Evolutionary conservation across 805 yeast species (phyloP).

Genomic region (Wickerhamomyces subpelliculosus): DNA sequence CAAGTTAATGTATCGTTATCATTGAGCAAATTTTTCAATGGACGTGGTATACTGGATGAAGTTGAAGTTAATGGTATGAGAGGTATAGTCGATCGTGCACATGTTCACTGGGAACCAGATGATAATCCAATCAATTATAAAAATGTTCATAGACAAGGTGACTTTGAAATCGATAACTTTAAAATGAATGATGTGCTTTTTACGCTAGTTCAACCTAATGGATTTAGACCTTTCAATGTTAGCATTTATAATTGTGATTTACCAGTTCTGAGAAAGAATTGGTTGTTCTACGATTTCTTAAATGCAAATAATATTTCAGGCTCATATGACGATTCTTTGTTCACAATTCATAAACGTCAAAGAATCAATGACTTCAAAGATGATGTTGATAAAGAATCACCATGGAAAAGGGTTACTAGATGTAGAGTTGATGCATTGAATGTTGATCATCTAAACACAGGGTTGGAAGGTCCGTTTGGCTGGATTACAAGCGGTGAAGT

Average conservation of each 20-base stretch:
- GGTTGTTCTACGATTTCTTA: conserved; percentile 85
- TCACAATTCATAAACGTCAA: conserved; percentile 82
- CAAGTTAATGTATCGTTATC: conserved; percentile 76
- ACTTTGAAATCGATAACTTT: conserved; percentile 83
- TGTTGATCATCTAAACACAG: conserved; percentile 85
- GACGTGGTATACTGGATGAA: conserved; percentile 78
- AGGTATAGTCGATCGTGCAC: conserved; percentile 89
- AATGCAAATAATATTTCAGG: conserved; percentile 86
- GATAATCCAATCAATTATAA: conserved; percentile 81
- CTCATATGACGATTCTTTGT: conserved; percentile 85
- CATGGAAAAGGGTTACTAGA: conserved; percentile 63
- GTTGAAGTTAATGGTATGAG: conserved; percentile 78
- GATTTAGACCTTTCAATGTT: conserved; percentile 77
- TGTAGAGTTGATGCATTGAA: conserved; percentile 79
- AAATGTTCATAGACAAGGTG: conserved; percentile 74
- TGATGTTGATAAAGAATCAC: conserved; percentile 20
- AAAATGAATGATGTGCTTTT: conserved; percentile 80
- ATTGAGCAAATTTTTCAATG: conserved; percentile 82
- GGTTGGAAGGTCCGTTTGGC: conserved; percentile 91
- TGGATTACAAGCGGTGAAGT: conserved; percentile 94
- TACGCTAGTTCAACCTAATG: conserved; percentile 73
- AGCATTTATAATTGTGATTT: conserved; percentile 84
- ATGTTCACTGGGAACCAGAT: conserved; percentile 72
- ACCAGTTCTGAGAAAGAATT: conserved; percentile 77
- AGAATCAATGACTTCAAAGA: conserved; percentile 40